Base-by-base conservation (phyloP, 306 rosid genomes). In the Dalbergia cochinchinensis region DNA sequence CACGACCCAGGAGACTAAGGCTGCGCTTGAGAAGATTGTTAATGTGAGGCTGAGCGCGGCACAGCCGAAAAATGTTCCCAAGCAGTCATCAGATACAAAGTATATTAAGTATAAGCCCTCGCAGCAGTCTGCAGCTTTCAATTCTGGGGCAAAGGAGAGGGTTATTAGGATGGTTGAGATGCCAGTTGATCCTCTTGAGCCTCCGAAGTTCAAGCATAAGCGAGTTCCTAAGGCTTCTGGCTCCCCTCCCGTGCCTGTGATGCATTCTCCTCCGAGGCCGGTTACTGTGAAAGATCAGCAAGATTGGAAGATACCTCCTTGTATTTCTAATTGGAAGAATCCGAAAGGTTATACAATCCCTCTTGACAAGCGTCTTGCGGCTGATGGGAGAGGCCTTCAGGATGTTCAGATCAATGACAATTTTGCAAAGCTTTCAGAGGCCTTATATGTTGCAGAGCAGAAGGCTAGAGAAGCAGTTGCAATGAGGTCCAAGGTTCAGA, bases 261-360 rank as follows among this genome's bases (percentile, higher is more conserved):
- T 94, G 97, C 99, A 91, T 77, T 94, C 97, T 4, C 97, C 97
- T 54, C 98, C 97, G 0, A 83, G 97, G 62, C 97, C 95, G 9
- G 95, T 92, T 83, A 92, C 97, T 1, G 92, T 92, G 76, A 94
- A 92, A 78, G 99, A 94, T 71, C 97, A 91, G 82, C 95, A 91
- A 67, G 99, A 94, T 71, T 94, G 97, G 99, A 92, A 94, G 81
- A 92, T 92, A 37, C 99, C 97, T 0, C 99, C 97, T 16, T 92
- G 97, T 67, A 92, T 94, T 59, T 94, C 97, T 11, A 91, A 88
- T 83, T 94, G 97, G 99, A 91, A 94, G 95, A 94, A 94, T 73
- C 97, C 97, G 0, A 94, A 94, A 86, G 97, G 98, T 82, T 90
- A 94, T 19, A 92, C 94, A 0, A 94, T 94, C 67, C 97, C 97